Evolutionary conservation across 2,329 filamentous ascomycete genomes (phyloP), one percentile per base, ranked within the genome.

Genomic region (Verticillium zaregamsianum): DNA sequence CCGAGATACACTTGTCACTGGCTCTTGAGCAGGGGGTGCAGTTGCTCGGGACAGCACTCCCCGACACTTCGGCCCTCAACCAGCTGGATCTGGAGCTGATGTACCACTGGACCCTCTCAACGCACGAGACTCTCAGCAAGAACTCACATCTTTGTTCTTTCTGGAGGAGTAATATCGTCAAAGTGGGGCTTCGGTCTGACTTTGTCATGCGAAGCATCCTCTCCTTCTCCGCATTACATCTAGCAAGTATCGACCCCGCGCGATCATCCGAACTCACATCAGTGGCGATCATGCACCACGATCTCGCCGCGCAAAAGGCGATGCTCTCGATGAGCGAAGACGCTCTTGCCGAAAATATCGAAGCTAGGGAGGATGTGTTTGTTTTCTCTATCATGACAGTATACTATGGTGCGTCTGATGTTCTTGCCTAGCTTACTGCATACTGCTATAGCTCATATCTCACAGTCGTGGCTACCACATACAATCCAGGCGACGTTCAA

Each of bases 201-300:
- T 83, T 79, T 63, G 76, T 84, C 11, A 78, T 85, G 69, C 77
- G 78, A 14, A 75, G 74, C 15, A 74, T 84, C 14, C 72, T 86
- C 9, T 79, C 81, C 7, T 66, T 84, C 8, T 76, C 81, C 2
- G 80, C 81, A 0, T 68, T 83, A 2, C 82, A 85, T 63, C 71
- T 84, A 3, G 77, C 80, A 1, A 72, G 74, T 45, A 45, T 65
- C 5, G 59, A 39, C 5, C 66, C 65, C 4, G 66, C 72, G 2
- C 61, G 65, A 20, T 61, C 39, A n/a, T 40, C 57, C 6, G 57
- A 58, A 2, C 57, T 58, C 15, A 23, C 40, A 25, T 49, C 40
- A 2, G 40, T 49, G 17, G 40, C 40, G 6, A 49, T 49, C n/a
- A 49, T 23, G n/a, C 40, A 49, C 11, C 40, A 49, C 11, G 40